Base-by-base conservation (phyloP, 2,329 filamentous ascomycete genomes). In the Plenodomus tracheiphilus region DNA sequence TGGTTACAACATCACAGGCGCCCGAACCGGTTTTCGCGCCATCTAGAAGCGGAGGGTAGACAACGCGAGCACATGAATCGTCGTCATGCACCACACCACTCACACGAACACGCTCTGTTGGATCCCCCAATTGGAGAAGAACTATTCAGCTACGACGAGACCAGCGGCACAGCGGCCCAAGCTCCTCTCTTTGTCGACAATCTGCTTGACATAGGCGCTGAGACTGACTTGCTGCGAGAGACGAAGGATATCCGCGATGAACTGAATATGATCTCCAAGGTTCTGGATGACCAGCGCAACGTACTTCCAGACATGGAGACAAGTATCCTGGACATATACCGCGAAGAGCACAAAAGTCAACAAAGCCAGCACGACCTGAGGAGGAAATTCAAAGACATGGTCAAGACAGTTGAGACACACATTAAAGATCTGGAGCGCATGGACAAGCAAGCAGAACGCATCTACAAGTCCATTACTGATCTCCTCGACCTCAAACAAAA, bases 181-280 rank as follows among this genome's bases (percentile, higher is more conserved):
- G 67, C 74, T 2, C 72, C 70, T 1, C 62, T 78, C 28, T 79
- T 83, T 46, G 75, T 81, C n/a, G 80, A 84, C 57, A 76, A 77
- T 4, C 69, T 85, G 3, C 75, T 84, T 1, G 81, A 85, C 45
- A 86, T 86, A 42, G 79, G 81, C 34, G 73, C 76, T 4, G 84
- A 87, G 62, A 86, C 83, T 0, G 77, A 81, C 41, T 74, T 87
- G 0, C 74, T 87, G 0, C 78, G 81, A 0, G 84, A 87, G 58
- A 82, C 82, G 39, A 87, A 87, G 62, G 85, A 88, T 59, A 86
- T 87, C 44, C 79, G 83, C 17, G 85, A 88, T 58, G 84, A 88
- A 66, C 77, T 87, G 17, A 82, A 82, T 59, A 87, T 87, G 71
- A 80, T 88, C 22, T 67, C 65, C 3, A 79, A 78, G 44, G 75